Evolutionary conservation across 805 yeast species (phyloP).

Genomic region (Hanseniaspora hatyaiensis): DNA sequence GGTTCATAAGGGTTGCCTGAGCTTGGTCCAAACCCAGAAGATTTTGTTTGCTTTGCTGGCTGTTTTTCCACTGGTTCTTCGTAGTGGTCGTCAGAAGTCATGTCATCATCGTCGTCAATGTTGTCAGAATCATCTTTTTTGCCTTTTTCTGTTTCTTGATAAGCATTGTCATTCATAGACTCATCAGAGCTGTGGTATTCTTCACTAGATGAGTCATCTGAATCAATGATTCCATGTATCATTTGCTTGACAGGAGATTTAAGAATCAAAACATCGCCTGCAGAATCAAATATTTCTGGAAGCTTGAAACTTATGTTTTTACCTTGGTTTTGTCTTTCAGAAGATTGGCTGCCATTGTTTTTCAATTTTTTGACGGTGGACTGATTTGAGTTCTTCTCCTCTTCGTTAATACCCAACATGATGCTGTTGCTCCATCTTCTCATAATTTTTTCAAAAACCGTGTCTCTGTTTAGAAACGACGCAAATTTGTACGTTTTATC

Average conservation of each 20-base stretch:
- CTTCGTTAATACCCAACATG: constrained; percentile 3
- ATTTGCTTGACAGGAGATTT: constrained; percentile 2
- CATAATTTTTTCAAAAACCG: constrained; percentile 39
- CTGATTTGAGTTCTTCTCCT: no score
- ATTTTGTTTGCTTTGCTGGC: not conserved
- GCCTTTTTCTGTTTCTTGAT: constrained; percentile 17
- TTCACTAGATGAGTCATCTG: not conserved
- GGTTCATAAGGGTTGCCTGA: constrained; percentile 1
- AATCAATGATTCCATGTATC: constrained; percentile 6
- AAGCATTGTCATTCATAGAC: constrained; percentile 15
- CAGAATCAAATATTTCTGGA: constrained; percentile 9
- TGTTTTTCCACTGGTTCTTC: constrained; percentile 18
- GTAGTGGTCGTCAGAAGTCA: constrained; percentile 30
- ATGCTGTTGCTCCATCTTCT: constrained; percentile 49
- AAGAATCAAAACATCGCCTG: constrained; percentile 4
- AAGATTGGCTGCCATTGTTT: no score
- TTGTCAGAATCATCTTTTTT: constrained; percentile 21
- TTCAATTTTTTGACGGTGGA: no score
- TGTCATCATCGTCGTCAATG: constrained; percentile 19
- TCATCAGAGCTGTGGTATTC: no score
- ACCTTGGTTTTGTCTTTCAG: no score
- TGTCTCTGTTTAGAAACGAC: constrained; percentile 50
- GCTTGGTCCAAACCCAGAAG: not conserved
- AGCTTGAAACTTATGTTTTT: not conserved
- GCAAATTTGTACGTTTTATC: constrained; percentile 57